phyloP scores from a whole-genome alignment of 169 alveolate species.

The Miamiensis avidus region DNA sequence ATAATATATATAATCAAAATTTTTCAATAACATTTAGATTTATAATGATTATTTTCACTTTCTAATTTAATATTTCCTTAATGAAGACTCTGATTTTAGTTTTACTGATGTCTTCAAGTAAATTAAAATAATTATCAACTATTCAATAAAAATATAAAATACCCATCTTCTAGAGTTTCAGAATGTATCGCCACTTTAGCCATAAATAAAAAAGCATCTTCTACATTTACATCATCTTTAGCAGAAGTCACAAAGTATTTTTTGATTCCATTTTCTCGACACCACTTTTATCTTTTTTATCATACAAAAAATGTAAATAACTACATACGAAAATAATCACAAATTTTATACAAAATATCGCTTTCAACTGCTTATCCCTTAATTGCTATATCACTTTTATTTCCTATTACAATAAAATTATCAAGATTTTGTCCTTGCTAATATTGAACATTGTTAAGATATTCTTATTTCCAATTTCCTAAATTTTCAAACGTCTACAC shows the following conservation, averaged over 20 bases:
- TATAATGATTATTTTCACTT: not conserved
- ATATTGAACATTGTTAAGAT: not conserved
- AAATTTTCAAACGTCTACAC: not conserved
- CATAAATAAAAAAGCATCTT: not conserved
- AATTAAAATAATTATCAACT: no score
- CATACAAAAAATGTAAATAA: not conserved
- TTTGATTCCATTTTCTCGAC: not conserved
- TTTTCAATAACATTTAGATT: no score
- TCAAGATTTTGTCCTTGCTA: not conserved
- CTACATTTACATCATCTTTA: not conserved
- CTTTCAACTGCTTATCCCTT: not conserved
- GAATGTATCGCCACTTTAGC: not conserved
- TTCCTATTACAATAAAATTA: not conserved
- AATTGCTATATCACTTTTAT: not conserved
- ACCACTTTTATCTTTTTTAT: not conserved
- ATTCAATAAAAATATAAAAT: no score
- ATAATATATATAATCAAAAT: no score
- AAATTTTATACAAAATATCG: no score
- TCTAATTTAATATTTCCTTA: not conserved
- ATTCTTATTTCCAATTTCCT: not conserved
- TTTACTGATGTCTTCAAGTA: not conserved
- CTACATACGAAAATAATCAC: no score
- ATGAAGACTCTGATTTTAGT: no score
- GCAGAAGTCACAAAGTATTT: not conserved
- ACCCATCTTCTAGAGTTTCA: not conserved